Conservation (phyloP, 1,284 basidiomycete genomes). For the Cutaneotrichosporon arboriforme region DNA sequence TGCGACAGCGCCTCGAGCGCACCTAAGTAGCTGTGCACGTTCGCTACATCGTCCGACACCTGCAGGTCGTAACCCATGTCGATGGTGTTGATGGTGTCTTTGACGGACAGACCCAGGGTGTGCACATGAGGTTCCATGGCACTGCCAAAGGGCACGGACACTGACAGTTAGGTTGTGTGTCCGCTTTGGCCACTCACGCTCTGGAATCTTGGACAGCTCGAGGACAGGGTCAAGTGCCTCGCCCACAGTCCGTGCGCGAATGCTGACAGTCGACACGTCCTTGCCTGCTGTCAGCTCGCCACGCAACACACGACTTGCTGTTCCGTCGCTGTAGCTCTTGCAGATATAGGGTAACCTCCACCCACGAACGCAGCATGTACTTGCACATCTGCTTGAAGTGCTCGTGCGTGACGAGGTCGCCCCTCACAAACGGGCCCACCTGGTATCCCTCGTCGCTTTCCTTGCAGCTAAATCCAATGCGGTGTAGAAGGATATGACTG, state of each 20-base stretch:
- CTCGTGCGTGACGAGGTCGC: conserved; percentile 19
- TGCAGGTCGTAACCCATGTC: conserved; percentile 36
- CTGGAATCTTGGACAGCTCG: conserved; percentile 5
- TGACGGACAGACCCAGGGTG: conserved; percentile 24
- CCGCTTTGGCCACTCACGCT: background rate
- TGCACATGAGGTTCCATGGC: background rate
- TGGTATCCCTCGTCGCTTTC: conserved; percentile 29
- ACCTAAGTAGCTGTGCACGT: conserved; percentile 22
- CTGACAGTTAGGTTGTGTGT: background rate
- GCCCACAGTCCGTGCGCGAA: conserved; percentile 3
- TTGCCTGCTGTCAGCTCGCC: background rate
- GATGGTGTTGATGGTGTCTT: conserved; percentile 26
- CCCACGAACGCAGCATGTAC: conserved; percentile 41
- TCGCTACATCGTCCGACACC: conserved; percentile 20
- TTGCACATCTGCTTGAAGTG: conserved; percentile 32
- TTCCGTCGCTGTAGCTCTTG: conserved; percentile 16
- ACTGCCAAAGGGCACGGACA: too few relatives aligned
- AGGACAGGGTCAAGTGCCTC: conserved; percentile 14
- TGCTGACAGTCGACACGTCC: background rate
- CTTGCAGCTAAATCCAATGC: conserved; percentile 37
- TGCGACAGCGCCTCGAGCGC: conserved; percentile 32
- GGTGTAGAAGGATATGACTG: conserved; percentile 31
- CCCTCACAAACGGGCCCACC: conserved; percentile 32
- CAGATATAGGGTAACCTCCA: conserved; percentile 32
- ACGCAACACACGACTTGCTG: conserved; percentile 11